A percentile compares a stretch with the other conserved stretches of the same genome.
phyloP scores from a whole-genome alignment of 345 rosid species.

The Populus pruinosa region DNA sequence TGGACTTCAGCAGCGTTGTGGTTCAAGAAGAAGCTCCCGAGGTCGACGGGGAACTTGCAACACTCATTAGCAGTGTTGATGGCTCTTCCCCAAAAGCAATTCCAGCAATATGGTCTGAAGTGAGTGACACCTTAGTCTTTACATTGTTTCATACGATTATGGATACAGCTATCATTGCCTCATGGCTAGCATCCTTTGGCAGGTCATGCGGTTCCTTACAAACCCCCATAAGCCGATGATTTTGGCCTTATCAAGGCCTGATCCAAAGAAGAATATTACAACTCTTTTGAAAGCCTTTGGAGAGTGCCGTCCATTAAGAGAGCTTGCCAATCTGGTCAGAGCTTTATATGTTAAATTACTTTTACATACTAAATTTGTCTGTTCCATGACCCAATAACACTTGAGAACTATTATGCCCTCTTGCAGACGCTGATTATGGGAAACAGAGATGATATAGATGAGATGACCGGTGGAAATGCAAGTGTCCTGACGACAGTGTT shows the following conservation, averaged over 20 bases:
- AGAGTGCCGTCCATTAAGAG: conserved; percentile 81
- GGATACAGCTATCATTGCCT: neutral
- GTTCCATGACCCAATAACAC: neutral
- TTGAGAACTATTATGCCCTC: conserved; percentile 8
- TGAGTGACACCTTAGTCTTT: conserved; percentile 32
- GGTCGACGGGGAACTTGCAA: conserved; percentile 64
- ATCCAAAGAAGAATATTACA: conserved; percentile 93
- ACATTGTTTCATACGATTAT: neutral
- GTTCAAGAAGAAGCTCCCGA: conserved; percentile 87
- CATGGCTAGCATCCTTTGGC: conserved; percentile 10
- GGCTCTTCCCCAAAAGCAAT: conserved; percentile 85
- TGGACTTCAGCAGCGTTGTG: conserved; percentile 93
- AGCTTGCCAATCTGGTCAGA: conserved; percentile 92
- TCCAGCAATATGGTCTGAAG: conserved; percentile 92
- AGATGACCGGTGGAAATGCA: conserved; percentile 71
- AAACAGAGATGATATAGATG: conserved; percentile 87
- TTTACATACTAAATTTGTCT: neutral
- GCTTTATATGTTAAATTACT: neutral
- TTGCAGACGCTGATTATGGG: conserved; percentile 88
- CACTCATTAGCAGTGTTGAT: conserved; percentile 54
- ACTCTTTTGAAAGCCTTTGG: conserved; percentile 94
- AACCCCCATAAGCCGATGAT: conserved; percentile 97
- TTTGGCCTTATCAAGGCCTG: conserved; percentile 94
- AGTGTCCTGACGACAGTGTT: conserved; percentile 77
- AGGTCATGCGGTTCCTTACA: conserved; percentile 90